Conservation (phyloP, 2,329 filamentous ascomycete species). For the Sporothrix protearum region DNA sequence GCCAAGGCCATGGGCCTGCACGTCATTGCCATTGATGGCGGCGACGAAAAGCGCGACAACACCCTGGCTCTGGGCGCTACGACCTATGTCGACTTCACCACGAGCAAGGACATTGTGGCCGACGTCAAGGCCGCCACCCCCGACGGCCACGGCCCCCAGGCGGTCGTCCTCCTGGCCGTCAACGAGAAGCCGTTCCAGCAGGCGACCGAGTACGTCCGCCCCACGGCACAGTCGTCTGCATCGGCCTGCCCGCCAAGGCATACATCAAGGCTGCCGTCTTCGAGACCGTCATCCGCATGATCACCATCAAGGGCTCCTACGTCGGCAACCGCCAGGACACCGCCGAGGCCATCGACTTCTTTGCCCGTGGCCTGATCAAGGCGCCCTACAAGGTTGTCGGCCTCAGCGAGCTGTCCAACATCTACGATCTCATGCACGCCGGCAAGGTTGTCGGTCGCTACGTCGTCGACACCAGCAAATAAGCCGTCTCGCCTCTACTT, state of each 20-base stretch:
- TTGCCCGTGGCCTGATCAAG: slow-evolving; percentile 75
- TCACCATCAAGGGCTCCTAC: slow-evolving; percentile 88
- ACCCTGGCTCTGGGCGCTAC: slow-evolving; percentile 62
- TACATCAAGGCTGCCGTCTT: slow-evolving; percentile 82
- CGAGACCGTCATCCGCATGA: slow-evolving; percentile 82
- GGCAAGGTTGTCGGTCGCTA: slow-evolving; percentile 74
- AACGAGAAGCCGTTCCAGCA: slow-evolving; percentile 94
- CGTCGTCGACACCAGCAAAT: slow-evolving; percentile 67
- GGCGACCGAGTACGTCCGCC: slow-evolving; percentile 81
- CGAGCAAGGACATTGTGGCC: slow-evolving; percentile 70
- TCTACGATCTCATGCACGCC: slow-evolving; percentile 72
- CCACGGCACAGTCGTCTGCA: slow-evolving; percentile 78
- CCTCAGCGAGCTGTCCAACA: slow-evolving; percentile 70
- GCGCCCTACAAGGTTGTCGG: slow-evolving; percentile 82
- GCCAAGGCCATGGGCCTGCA: slow-evolving; percentile 45
- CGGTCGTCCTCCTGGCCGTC: slow-evolving; percentile 81
- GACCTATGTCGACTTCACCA: slow-evolving; percentile 76
- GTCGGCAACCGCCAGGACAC: slow-evolving; percentile 89
- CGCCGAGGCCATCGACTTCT: slow-evolving; percentile 89
- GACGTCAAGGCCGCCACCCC: slow-evolving; percentile 78
- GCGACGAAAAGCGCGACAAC: slow-evolving; percentile 56
- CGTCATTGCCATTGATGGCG: slow-evolving; percentile 44
- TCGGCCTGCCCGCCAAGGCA: slow-evolving; percentile 79
- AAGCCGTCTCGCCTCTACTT: neutral
- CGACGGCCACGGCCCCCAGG: slow-evolving; percentile 81